Conservation (phyloP, 1,139 yeast genomes). For the Pichia sp. region DNA sequence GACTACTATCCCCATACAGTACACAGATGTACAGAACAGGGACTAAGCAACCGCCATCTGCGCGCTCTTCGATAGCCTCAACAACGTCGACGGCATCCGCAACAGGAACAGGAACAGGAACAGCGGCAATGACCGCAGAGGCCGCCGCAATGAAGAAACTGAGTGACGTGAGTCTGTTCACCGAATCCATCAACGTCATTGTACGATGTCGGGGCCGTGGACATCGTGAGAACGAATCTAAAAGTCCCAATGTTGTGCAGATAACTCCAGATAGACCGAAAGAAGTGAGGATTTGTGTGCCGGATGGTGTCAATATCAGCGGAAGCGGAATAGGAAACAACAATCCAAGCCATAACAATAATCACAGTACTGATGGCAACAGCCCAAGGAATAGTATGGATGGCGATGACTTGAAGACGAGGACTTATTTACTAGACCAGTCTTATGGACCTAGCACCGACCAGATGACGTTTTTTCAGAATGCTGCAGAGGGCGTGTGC, state of each 20-base stretch:
- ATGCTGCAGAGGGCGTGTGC: conserved; percentile 61
- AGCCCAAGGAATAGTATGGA: not conserved
- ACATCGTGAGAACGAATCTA: conserved; percentile 59
- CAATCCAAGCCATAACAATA: not conserved
- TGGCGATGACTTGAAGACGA: conserved; percentile 25
- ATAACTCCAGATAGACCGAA: conserved; percentile 37
- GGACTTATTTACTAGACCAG: conserved; percentile 60
- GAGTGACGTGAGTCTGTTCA: conserved; percentile 4
- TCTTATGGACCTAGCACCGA: conserved; percentile 69
- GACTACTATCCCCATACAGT: too few species aligned
- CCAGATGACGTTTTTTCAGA: conserved; percentile 49
- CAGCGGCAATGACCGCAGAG: not conserved
- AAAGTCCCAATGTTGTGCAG: conserved; percentile 67
- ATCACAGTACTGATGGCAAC: not conserved
- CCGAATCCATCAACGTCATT: conserved; percentile 47
- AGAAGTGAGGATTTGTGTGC: conserved; percentile 34
- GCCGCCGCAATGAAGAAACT: too few species aligned
- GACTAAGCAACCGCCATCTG: too few species aligned
- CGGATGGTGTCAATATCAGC: conserved; percentile 17
- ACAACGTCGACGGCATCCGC: not conserved
- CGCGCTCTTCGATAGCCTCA: not conserved
- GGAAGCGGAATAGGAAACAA: not conserved
- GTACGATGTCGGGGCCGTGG: conserved; percentile 86
- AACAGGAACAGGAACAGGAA: not conserved
- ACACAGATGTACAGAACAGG: too few species aligned